Base-by-base conservation (phyloP, 1,284 basidiomycete species). In the Trametes pubescens region DNA sequence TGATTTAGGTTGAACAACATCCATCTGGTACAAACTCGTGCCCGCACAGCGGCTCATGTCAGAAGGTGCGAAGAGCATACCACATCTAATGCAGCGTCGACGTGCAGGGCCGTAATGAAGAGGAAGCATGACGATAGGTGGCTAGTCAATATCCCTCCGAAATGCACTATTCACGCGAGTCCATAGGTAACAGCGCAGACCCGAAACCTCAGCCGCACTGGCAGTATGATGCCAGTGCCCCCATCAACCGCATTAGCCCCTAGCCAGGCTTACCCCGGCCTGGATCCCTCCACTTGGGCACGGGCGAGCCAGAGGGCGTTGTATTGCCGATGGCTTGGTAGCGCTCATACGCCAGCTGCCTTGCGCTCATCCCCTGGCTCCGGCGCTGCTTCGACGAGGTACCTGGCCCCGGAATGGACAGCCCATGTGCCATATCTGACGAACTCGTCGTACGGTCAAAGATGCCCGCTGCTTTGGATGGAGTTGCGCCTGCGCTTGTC, bases 401-500 rank as follows among this genome's bases (percentile, higher is more conserved):
- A 49, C 60, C 52, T 47, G 47, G 52, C 11, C 47, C 60, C 38
- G 48, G 48, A 56, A 61, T 51, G 53, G 21, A 51, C 53, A 32
- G 54, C 46, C 14, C 53, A 61, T 55, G 21, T 56, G 59, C 52
- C 37, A 24, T 49, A 32, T 43, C 46, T 43, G 34, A 32, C 37
- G 29, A 22, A 26, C 37, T 38, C 34, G 29, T 14, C 47, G 37
- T 44, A n/a, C 59, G 60, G 60, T 22, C 38, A 51, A 38, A 32
- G 10, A 24, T 61, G 29, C 34, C 60, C 60, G 60, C 53, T 53
- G 60, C 54, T 34, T 51, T 60, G 44, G 38, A 48, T 53, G 18
- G 43, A 43, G 34, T 29, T 37, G 22, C 10, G 34, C 49, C 59
- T n/a, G 32, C 49, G 34, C n/a, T 18, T 21, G 22, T 35, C 26